phyloP scores from a whole-genome alignment of 306 rosid genomes.

The Prinsepia uniflora region DNA sequence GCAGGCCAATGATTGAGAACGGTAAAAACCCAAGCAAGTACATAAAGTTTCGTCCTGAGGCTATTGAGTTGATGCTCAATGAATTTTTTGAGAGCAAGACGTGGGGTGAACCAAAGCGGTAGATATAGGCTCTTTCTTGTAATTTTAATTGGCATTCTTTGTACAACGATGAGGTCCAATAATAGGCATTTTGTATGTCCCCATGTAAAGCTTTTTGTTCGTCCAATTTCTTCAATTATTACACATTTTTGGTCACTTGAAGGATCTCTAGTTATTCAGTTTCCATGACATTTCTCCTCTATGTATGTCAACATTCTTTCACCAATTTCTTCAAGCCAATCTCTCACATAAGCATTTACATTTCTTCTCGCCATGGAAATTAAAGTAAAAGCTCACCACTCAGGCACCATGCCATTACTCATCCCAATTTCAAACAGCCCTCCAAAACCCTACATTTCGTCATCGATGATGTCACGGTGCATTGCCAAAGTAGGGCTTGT shows the following conservation, averaged over 20 bases:
- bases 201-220: constrained; percentile 4
- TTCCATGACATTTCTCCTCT: neutral
- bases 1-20: constrained; percentile 82
- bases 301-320: neutral
- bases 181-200: neutral
- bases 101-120: constrained; percentile 78
- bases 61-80: constrained; percentile 73
- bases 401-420: too few relatives aligned
- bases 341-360: neutral
- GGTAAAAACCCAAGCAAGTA: constrained; percentile 82
- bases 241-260: neutral
- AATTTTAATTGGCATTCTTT: neutral
- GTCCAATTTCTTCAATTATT: neutral
- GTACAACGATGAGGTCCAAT: constrained; percentile 9
- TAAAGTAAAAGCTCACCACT: neutral
- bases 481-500: too few relatives aligned
- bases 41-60: constrained; percentile 60
- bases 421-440: too few relatives aligned
- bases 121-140: constrained; percentile 6
- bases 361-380: neutral
- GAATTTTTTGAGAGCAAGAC: constrained; percentile 91
- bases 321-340: neutral
- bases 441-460: too few relatives aligned
- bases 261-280: neutral
- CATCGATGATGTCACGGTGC: too few relatives aligned